Evolutionary conservation across 371 early-diverging fungal genomes (phyloP).

Genomic region (Catenaria anguillulae): DNA sequence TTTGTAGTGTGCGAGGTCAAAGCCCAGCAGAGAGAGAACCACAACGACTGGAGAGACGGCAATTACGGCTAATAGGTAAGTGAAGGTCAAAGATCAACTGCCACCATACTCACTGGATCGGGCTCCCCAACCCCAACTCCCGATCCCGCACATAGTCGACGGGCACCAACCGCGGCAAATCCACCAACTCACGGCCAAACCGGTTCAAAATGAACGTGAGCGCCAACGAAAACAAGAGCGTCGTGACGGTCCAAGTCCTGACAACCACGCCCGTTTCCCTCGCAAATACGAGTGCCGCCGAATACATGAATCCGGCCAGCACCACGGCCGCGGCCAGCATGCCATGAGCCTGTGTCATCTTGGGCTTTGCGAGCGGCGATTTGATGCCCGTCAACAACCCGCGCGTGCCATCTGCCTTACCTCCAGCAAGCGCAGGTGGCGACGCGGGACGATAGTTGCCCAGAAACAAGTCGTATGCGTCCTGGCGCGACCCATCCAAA

Average conservation of each 20-base stretch:
- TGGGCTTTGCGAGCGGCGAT: neutral
- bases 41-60: too few relatives aligned
- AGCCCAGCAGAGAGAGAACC: too few relatives aligned
- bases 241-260: neutral
- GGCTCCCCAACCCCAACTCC: neutral
- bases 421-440: neutral
- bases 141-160: neutral
- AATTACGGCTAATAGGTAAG: too few relatives aligned
- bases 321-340: neutral
- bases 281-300: neutral
- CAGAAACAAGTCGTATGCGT: slow-evolving; percentile 62
- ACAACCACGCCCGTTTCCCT: neutral
- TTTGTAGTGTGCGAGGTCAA: too few relatives aligned
- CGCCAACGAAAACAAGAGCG: neutral
- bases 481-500: slow-evolving; percentile 80
- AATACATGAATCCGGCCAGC: neutral
- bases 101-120: too few relatives aligned
- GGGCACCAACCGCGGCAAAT: neutral
- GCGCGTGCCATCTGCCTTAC: too few relatives aligned
- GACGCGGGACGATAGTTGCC: slow-evolving; percentile 42
- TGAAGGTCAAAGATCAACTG: too few relatives aligned
- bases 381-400: neutral
- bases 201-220: neutral
- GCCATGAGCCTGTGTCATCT: neutral
- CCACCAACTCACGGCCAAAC: neutral